Base-by-base conservation (phyloP, 2,329 filamentous ascomycete genomes). In the Hawksworthiomyces lignivorus region DNA sequence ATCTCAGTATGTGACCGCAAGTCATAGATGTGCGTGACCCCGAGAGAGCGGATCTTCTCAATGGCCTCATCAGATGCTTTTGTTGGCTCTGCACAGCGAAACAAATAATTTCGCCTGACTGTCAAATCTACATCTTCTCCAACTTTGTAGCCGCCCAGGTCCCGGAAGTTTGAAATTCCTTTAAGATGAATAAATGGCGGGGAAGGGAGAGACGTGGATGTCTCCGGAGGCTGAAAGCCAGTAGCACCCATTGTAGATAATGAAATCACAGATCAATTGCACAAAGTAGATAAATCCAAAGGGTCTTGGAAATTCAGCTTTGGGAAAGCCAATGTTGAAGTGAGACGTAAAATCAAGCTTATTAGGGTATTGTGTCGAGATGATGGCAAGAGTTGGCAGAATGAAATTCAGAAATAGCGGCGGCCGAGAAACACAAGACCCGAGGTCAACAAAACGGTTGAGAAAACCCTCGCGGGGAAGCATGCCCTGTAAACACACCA, bases 11-110 rank as follows among this genome's bases (percentile, higher is more conserved):
- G 59, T 20, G 76, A 82, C 41, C 84, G 73, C 9, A 88, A 65
- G 62, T 88, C 84, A 56, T 80, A 88, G 39, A 85, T 71, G 48
- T 72, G 67, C 19, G 65, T 70, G 50, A 90, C 74, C n/a, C 73
- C 71, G 40, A 86, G 63, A 5, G 58, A 51, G 22, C 65, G 66
- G 45, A 85, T 65, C 32, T 63, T 67, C 7, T 60, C 53, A 7
- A 75, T 60, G 14, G 80, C 80, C 19, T 68, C 62, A 20, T 67
- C 57, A 1, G 75, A 76, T 29, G 82, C 63, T 43, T 63, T 63
- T 15, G 73, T 75, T 14, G 82, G 77, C 50, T 87, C 82, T 3
- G 80, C 84, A 36, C 78, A 79, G 43, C 86, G 80, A 62, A 77
- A 89, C 44, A 84, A 62, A 22, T 79, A 54, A 24, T 40, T 36